These are phyloP conservation scores for Ruellia speciosa DNA, from an alignment of 305 asterid genomes.

Conservation along the genomic window DNA sequence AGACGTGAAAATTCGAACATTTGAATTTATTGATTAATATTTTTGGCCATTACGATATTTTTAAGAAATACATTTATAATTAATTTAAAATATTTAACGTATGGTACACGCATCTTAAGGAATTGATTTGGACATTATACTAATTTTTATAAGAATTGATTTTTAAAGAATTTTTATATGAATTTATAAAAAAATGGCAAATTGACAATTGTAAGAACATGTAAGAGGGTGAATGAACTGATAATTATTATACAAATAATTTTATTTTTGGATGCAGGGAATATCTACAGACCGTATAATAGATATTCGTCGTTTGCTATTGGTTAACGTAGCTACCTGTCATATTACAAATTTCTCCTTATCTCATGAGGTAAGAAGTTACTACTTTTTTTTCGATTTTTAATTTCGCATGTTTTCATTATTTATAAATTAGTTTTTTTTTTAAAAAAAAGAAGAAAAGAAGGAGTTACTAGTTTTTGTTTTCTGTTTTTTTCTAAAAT, in stretches of 20 bases:
- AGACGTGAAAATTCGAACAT: no score
- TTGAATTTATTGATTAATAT: no score
- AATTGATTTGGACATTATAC: background rate
- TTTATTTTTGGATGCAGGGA: constrained; percentile 36
- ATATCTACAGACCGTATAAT: constrained; percentile 83
- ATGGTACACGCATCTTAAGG: no score
- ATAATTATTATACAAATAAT: background rate
- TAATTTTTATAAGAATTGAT: background rate
- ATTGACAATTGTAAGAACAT: background rate
- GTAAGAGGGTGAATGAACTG: background rate
- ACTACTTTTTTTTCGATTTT: background rate
- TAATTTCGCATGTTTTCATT: background rate
- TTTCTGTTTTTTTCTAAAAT: background rate
- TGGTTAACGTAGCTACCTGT: constrained; percentile 53
- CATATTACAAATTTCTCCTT: constrained; percentile 61
- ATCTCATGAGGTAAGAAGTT: constrained; percentile 66
- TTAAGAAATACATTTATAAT: no score
- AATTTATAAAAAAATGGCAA: background rate
- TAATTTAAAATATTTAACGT: no score
- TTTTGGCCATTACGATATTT: no score
- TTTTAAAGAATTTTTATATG: no score
- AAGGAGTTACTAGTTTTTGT: background rate
- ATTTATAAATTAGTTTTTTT: background rate
- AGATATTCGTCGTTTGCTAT: constrained; percentile 58
- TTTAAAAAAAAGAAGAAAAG: no score